Percentiles rank a stretch among this genome's conserved stretches.
Evolutionary conservation across 768 basidiomycete species (phyloP).

Genomic region (Hydnomerulius pinastri): DNA sequence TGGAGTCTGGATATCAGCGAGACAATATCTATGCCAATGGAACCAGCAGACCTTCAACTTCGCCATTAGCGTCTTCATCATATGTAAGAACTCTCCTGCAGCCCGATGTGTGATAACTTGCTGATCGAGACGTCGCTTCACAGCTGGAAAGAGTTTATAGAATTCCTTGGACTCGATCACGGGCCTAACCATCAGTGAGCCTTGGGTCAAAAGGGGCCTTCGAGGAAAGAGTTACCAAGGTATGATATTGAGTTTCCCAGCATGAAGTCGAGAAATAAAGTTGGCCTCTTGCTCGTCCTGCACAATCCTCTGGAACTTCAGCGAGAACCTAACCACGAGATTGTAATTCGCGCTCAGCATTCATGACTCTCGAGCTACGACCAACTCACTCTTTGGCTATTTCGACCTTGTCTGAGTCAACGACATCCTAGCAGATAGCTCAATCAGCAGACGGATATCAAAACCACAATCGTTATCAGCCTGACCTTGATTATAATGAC

Average conservation of each 20-base stretch:
- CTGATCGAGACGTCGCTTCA: conserved; percentile 50
- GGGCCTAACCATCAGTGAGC: conserved; percentile 31
- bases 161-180: conserved; percentile 65
- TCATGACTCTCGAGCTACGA: neutral
- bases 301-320: conserved; percentile 64
- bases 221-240: conserved; percentile 45
- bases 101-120: conserved; percentile 50
- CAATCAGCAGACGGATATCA: neutral
- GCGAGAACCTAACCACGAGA: conserved; percentile 42
- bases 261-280: conserved; percentile 62
- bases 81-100: conserved; percentile 56
- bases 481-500: conserved; percentile 64
- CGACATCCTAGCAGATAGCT: conserved; percentile 49
- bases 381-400: conserved; percentile 55
- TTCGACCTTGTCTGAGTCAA: conserved; percentile 60
- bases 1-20: neutral
- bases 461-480: neutral
- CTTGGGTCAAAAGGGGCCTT: neutral
- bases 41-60: conserved; percentile 52
- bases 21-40: neutral
- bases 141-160: conserved; percentile 50
- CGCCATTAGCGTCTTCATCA: conserved; percentile 66
- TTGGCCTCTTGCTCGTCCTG: conserved; percentile 61
- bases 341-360: neutral
- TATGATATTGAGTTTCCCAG: conserved; percentile 54